These are phyloP conservation scores for Penicillium argentinense DNA, from an alignment of 495 filamentous ascomycete genomes.

Conservation along the genomic window DNA sequence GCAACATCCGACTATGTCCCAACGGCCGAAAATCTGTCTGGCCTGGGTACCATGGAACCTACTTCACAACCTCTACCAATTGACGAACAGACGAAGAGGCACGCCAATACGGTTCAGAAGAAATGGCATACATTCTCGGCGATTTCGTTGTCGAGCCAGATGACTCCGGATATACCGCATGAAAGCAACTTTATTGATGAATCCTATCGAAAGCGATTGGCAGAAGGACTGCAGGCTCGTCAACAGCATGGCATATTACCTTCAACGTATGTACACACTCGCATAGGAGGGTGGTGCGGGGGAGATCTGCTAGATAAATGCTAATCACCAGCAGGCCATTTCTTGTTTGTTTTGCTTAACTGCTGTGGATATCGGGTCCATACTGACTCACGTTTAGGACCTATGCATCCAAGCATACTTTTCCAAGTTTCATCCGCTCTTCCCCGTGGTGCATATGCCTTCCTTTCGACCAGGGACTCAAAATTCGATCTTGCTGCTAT, in stretches of 20 bases:
- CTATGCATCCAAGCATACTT: slow-evolving; percentile 33
- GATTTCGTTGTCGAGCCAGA: slow-evolving; percentile 2
- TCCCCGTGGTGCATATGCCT: slow-evolving; percentile 31
- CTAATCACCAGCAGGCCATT: too few relatives aligned
- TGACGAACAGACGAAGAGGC: not conserved
- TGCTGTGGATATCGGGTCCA: too few relatives aligned
- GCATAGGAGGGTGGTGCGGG: too few relatives aligned
- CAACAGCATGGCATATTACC: slow-evolving; percentile 19
- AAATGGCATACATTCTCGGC: slow-evolving; percentile 16
- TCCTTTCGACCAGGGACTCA: slow-evolving; percentile 28
- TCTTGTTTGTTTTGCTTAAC: too few relatives aligned
- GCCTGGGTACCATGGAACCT: not conserved
- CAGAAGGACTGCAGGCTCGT: slow-evolving; percentile 17
- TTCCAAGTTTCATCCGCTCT: slow-evolving; percentile 27
- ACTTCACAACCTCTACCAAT: not conserved
- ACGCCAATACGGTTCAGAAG: slow-evolving; percentile 2
- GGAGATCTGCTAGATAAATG: too few relatives aligned
- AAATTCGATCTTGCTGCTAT: slow-evolving; percentile 11
- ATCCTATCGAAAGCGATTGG: slow-evolving; percentile 17
- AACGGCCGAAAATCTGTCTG: not conserved
- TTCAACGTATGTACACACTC: too few relatives aligned
- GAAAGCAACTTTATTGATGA: slow-evolving; percentile 20
- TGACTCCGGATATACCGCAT: slow-evolving; percentile 9
- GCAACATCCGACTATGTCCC: slow-evolving; percentile 11
- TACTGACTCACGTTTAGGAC: slow-evolving; percentile 14